Evolutionary conservation across 768 basidiomycete species (phyloP).

Genomic region (Exsudoporus frostii): DNA sequence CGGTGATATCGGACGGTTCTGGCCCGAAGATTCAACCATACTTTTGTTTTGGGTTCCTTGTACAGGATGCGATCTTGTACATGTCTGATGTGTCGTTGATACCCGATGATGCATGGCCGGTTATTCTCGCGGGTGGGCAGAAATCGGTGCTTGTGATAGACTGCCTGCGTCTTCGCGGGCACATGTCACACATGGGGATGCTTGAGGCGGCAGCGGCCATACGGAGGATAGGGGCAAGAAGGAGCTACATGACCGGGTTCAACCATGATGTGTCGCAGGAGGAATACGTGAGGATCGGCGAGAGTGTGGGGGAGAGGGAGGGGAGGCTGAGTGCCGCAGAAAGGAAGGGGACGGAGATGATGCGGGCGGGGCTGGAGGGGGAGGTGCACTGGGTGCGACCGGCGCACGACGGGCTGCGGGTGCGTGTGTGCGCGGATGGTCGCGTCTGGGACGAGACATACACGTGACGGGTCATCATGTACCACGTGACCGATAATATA

Average conservation of each 20-base stretch:
- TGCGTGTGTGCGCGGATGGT: conserved; percentile 43
- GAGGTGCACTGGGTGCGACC: conserved; percentile 60
- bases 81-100: conserved; percentile 82
- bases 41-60: conserved; percentile 65
- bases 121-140: conserved; percentile 33
- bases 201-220: conserved; percentile 55
- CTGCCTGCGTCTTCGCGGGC: conserved; percentile 61
- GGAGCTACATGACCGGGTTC: conserved; percentile 75
- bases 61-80: conserved; percentile 67
- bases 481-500: conserved; percentile 11
- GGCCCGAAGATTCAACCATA: conserved; percentile 47
- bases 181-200: conserved; percentile 83
- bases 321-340: conserved; percentile 34
- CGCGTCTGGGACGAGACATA: conserved; percentile 54
- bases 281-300: conserved; percentile 66
- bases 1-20: conserved; percentile 32
- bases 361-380: conserved; percentile 47
- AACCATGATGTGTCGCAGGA: conserved; percentile 76
- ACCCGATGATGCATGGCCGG: conserved; percentile 66
- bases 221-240: conserved; percentile 51
- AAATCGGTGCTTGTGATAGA: conserved; percentile 69
- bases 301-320: conserved; percentile 40
- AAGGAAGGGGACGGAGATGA: conserved; percentile 41
- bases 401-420: conserved; percentile 69
- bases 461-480: conserved; percentile 10